These are phyloP conservation scores for Jatropha podagrica DNA, from an alignment of 441 rosid species.

Conservation along the genomic window DNA sequence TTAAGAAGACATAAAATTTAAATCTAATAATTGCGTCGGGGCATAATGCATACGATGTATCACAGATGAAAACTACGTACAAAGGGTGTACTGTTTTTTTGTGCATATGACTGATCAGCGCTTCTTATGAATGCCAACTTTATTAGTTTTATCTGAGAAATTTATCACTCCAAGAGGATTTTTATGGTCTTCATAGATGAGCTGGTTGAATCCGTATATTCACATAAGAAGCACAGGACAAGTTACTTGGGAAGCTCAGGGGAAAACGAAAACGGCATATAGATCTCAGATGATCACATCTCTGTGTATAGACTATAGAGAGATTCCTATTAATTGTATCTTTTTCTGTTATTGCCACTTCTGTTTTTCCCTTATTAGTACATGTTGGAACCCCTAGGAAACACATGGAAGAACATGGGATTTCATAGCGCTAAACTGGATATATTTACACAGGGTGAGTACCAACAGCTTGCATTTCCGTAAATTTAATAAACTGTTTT, in stretches of 20 bases:
- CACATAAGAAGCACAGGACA: background rate
- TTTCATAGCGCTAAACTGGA: background rate
- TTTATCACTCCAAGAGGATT: background rate
- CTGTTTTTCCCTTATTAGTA: background rate
- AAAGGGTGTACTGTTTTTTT: background rate
- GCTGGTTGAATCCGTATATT: background rate
- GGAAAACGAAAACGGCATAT: background rate
- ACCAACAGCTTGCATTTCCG: background rate
- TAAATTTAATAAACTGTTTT: background rate
- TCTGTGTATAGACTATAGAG: background rate
- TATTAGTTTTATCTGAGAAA: background rate
- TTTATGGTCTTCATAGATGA: background rate
- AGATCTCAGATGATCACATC: background rate
- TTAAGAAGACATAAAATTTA: too few species aligned
- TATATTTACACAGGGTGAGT: background rate
- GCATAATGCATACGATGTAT: background rate
- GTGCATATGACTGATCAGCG: background rate
- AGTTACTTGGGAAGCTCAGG: background rate
- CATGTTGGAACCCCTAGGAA: background rate
- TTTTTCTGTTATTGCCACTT: background rate
- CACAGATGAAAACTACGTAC: too few species aligned
- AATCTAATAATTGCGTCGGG: too few species aligned
- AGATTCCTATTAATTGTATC: background rate
- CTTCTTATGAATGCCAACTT: background rate
- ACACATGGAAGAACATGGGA: background rate